A percentile compares a stretch with the other conserved stretches of the same genome.
These are phyloP conservation scores for Peronospora belbahrii DNA, from an alignment of 352 stramenopile genomes.

Conservation along the genomic window DNA sequence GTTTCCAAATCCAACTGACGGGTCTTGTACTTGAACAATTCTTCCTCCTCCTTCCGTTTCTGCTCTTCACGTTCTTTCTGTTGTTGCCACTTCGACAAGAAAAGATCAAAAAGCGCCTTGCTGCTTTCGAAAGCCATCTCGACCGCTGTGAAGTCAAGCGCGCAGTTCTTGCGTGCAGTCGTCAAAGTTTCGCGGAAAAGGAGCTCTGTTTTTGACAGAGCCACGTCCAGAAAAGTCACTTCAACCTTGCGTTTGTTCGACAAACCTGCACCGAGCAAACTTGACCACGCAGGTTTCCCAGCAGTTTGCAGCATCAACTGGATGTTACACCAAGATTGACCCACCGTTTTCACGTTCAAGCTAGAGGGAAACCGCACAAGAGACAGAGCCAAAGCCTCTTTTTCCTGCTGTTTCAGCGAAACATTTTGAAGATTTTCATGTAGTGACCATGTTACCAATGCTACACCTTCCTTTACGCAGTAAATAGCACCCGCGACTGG, in stretches of 20 bases:
- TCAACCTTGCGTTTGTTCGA: slow-evolving; percentile 53
- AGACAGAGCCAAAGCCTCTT: slow-evolving; percentile 39
- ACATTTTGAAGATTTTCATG: slow-evolving; percentile 45
- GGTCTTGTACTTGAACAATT: slow-evolving; percentile 83
- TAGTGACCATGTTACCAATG: slow-evolving; percentile 58
- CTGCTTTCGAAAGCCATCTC: slow-evolving; percentile 47
- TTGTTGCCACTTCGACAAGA: slow-evolving; percentile 79
- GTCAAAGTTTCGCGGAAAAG: slow-evolving; percentile 46
- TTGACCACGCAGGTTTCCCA: slow-evolving; percentile 31
- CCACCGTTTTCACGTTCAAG: slow-evolving; percentile 15
- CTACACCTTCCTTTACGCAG: slow-evolving; percentile 81
- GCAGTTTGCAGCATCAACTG: slow-evolving; percentile 50
- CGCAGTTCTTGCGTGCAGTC: slow-evolving; percentile 14
- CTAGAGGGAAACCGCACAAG: slow-evolving; percentile 68
- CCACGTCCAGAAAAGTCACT: slow-evolving; percentile 64
- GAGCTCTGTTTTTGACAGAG: slow-evolving; percentile 60
- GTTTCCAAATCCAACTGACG: slow-evolving; percentile 74
- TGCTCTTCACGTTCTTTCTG: slow-evolving; percentile 72
- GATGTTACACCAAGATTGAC: slow-evolving; percentile 75
- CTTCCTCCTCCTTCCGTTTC: slow-evolving; percentile 62
- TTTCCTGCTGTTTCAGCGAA: slow-evolving; percentile 38
- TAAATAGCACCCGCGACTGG: slow-evolving; percentile 69
- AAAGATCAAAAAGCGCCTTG: slow-evolving; percentile 75
- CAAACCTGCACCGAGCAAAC: slow-evolving; percentile 36
- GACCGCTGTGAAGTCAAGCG: slow-evolving; percentile 16